Base-by-base conservation (phyloP, 2,329 filamentous ascomycete species). In the Penicillium griseofulvum region DNA sequence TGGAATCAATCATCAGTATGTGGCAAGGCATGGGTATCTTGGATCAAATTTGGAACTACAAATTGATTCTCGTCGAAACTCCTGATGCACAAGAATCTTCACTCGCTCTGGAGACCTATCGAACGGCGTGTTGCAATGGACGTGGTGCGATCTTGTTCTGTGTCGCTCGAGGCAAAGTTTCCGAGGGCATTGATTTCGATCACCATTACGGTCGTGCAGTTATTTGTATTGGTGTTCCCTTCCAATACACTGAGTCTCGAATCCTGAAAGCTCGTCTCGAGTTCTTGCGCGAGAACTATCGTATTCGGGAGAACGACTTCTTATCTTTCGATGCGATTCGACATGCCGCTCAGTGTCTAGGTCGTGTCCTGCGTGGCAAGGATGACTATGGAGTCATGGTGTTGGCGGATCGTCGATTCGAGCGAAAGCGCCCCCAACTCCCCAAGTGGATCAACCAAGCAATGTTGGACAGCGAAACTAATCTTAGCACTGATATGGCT, bases 311-410 rank as follows among this genome's bases (percentile, higher is more conserved):
- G 72, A 96, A 96, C 64, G 95, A 99, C 70, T 99, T 99, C 70
- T 78, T 99, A 10, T 97, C 94, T 19, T 99, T 99, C 80, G 94
- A 99, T 70, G 94, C 94, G 22, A 99, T 99, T 93, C 87, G 94
- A n/a, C 94, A 99, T 71, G 94, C 94, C 14, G 93, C 94, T 0
- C 94, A 99, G 71, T 99, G 94, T 68, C 80, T 99, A 1, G 95
- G 94, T 14, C 92, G 94, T 70, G 94, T 99, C 41, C 79, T 99
- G 59, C 83, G 94, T 66, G 94, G 94, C 24, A 99, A 99, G 73
- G 95, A 99, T 70, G 94, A 99, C 74, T 99, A 99, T 73, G 94
- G 94, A n/a, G 90, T 99, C 79, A 99, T 99, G 94, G 93, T 99
- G 5, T 81, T 99, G 28, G 94, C 95, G 2, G 94, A 99, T 72